Evolutionary conservation across 2,329 filamentous ascomycete genomes (phyloP), one percentile per base, ranked within the genome.

Genomic region (Fusarium caatingaense): DNA sequence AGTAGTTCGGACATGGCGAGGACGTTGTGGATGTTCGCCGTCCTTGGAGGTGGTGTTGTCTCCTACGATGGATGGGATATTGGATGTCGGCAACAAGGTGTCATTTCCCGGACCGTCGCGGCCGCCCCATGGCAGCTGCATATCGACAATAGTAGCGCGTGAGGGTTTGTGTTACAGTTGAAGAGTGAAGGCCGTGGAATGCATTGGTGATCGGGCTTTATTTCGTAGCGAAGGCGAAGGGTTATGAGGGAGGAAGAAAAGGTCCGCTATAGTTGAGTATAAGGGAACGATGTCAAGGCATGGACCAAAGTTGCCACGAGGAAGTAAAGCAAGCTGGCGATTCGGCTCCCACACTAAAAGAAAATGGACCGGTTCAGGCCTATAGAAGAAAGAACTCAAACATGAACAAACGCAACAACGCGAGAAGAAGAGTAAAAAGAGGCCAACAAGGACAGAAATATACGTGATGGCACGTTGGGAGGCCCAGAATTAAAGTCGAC

Each of bases 1-100:
- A 9, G 85, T 87, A 10, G 85, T 85, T 61, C 86, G 81, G 50
- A 75, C 75, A 78, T 85, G 83, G 25, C 80, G 77, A 53, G 77
- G 76, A 46, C 74, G 72, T 7, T 72, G 69, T 40, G 73, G 66
- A 47, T 64, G 74, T 42, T 80, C 76, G 42, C 57, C 46, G 18
- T 77, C 73, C 23, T 68, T 54, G 13, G 68, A 60, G 42, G 79
- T 76, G 34, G 59, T 49, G 23, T 64, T 50, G 32, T 80, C 78
- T 28, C 53, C 51, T n/a, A 72, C 59, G 55, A 81, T 80, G 64
- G 74, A 76, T 20, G 80, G 80, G 56, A 78, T 72, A 56, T 72
- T 76, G 41, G 79, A 67, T 37, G 76, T 78, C 20, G 80, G 80
- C 28, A 82, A 74, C 41, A 81, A 69, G 60, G 76, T 68, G 54